Percentiles rank a stretch among this genome's conserved stretches.
Conservation (phyloP, 805 yeast genomes). For the Ogataea corticis region DNA sequence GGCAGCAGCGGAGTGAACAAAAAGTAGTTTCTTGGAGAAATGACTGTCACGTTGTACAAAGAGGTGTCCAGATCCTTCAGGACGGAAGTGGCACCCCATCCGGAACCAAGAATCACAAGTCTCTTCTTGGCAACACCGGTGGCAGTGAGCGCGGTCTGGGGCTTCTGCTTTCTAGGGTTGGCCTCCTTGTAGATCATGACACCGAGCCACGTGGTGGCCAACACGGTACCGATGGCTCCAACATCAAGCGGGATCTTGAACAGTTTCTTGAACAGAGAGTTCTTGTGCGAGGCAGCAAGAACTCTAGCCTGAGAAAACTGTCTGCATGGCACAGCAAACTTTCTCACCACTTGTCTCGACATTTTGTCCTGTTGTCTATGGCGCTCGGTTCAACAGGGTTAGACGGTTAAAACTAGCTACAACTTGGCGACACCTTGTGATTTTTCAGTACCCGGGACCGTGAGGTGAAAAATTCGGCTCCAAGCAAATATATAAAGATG, state of each 20-base stretch:
- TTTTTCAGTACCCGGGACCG: too few species aligned
- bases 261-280: conserved; percentile 23
- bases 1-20: conserved; percentile 57
- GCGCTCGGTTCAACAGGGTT: too few species aligned
- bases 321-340: conserved; percentile 19
- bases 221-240: conserved; percentile 29
- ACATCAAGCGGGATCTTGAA: conserved; percentile 30
- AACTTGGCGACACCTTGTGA: too few species aligned
- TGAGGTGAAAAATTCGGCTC: background rate
- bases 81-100: conserved; percentile 56
- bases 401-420: too few species aligned
- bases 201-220: conserved; percentile 40
- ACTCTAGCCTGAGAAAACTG: conserved; percentile 23
- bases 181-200: conserved; percentile 40
- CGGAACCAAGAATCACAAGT: conserved; percentile 47
- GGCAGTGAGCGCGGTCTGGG: conserved; percentile 44
- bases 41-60: conserved; percentile 53
- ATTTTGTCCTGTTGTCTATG: background rate
- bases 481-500: background rate
- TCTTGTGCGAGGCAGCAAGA: conserved; percentile 21
- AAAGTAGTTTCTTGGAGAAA: conserved; percentile 57
- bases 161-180: conserved; percentile 43
- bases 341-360: conserved; percentile 12
- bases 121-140: conserved; percentile 47
- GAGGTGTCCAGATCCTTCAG: conserved; percentile 54